Base-by-base conservation (phyloP, 2,329 filamentous ascomycete genomes). In the Fonsecaea monophora region DNA sequence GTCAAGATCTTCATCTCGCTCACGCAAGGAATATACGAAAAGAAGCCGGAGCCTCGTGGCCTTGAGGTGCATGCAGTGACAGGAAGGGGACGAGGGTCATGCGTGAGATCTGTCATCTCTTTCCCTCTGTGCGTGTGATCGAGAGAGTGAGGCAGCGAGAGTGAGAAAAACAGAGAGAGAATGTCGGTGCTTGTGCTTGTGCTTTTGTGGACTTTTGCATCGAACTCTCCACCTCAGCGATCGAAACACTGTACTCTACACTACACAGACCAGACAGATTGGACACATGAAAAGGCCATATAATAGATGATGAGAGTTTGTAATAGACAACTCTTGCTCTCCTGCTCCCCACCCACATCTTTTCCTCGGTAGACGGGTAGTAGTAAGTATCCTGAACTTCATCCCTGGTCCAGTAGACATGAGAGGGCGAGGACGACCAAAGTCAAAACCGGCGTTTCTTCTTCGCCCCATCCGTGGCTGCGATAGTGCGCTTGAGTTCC, bases 401-500 rank as follows among this genome's bases (percentile, higher is more conserved):
- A 25, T 25, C 25, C 25, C 25, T 25, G 25, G 25, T 25, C 25
- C 25, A 25, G 25, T 2, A 25, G 25, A 25, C 25, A 25, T 25
- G 25, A 25, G 25, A 25, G 25, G 25, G 25, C 2, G 25, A 25
- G 25, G 25, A 25, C 2, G 7, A 21, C 32, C 32, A 38, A 37
- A 15, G 21, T 78, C 74, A 87, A 68, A 87, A 87, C 66, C 78
- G 85, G 64, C 85, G 76, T 74, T 84, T 87, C 79, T 87, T 89
- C 79, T 85, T 88, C 38, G 53, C 56, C 75, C 78, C 9, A 82
- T 80, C 60, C 79, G 82, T 70, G 84, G 85, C 78, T 60, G 82
- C 82, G 15, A 87, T 72, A 50, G 83, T 78, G 18, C 82, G 78
- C 73, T 87, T 88, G 67, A 89, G 73, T 72, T 86, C 84, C 58